Conservation (phyloP, 2,329 filamentous ascomycete genomes). For the Trichoderma atrobrunneum region DNA sequence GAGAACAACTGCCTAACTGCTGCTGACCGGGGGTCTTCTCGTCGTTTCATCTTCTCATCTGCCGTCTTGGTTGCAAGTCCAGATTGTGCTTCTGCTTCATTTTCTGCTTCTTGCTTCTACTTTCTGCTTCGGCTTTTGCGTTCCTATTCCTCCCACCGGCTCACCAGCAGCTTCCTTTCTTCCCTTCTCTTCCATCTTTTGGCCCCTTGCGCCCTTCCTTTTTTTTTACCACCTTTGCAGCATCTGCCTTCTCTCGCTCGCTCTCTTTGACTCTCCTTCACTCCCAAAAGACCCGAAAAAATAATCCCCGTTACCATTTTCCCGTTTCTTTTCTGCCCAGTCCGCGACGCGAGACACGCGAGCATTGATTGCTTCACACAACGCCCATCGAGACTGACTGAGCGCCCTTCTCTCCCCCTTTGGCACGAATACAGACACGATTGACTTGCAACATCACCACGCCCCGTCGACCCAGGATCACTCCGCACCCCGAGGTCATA, state of each 20-base stretch:
- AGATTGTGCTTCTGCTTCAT: background rate
- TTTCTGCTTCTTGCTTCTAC: background rate
- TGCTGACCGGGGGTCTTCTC: background rate
- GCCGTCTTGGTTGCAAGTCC: background rate
- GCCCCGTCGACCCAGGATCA: conserved; percentile 84
- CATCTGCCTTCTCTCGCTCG: background rate
- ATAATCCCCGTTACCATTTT: background rate
- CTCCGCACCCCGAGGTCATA: conserved; percentile 33
- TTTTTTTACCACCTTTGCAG: background rate
- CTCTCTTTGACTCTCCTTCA: conserved; percentile 1
- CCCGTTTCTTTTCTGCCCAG: conserved; percentile 18
- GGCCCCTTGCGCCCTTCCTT: conserved; percentile 8
- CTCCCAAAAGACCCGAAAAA: background rate
- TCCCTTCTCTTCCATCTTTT: conserved; percentile 6
- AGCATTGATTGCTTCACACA: conserved; percentile 12
- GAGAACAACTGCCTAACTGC: background rate
- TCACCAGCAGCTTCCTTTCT: background rate
- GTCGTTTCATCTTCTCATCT: background rate
- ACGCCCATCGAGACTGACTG: conserved; percentile 23
- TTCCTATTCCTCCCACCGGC: background rate
- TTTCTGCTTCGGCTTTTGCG: background rate
- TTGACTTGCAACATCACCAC: conserved; percentile 85
- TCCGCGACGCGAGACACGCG: conserved; percentile 18
- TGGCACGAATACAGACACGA: conserved; percentile 63
- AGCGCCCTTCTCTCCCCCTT: conserved; percentile 4